Percentiles rank a stretch among this genome's conserved stretches.
These are phyloP conservation scores for Cystobasidiaceae sp. DNA, from an alignment of 1,284 basidiomycete genomes.

Conservation along the genomic window DNA sequence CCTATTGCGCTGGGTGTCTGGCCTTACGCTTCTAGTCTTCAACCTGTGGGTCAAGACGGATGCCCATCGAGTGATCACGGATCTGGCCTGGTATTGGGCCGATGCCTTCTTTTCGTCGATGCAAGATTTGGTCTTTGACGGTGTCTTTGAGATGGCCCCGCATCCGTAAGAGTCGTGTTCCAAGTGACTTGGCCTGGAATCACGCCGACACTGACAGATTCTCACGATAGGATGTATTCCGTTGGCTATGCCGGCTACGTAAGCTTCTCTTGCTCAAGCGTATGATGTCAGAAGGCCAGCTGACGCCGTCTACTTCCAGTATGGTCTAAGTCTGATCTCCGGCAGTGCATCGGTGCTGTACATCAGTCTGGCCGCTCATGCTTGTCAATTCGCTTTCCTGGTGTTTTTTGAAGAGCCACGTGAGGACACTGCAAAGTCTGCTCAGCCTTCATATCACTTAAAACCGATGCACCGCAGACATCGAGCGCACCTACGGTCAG, in stretches of 20 bases:
- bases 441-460: not conserved
- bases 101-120: constrained; percentile 82
- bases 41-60: constrained; percentile 96
- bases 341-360: constrained; percentile 89
- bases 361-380: constrained; percentile 84
- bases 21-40: constrained; percentile 79
- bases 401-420: constrained; percentile 97
- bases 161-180: constrained; percentile 49
- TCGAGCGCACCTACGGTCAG: constrained; percentile 77
- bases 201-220: constrained; percentile 49
- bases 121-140: constrained; percentile 81
- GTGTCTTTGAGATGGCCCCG: constrained; percentile 79
- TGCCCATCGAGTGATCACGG: constrained; percentile 90
- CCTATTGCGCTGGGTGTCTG: constrained; percentile 78
- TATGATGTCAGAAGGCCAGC: constrained; percentile 32
- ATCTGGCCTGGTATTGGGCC: constrained; percentile 82
- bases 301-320: constrained; percentile 66
- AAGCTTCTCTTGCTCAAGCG: not conserved
- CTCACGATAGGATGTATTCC: constrained; percentile 63
- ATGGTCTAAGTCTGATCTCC: constrained; percentile 83
- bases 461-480: constrained; percentile 56
- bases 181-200: not conserved
- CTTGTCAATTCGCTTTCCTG: constrained; percentile 91
- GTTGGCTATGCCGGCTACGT: constrained; percentile 77
- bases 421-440: too few relatives aligned